Conservation (phyloP, 148 eudicot genomes). For the Dianthus caryophyllus region DNA sequence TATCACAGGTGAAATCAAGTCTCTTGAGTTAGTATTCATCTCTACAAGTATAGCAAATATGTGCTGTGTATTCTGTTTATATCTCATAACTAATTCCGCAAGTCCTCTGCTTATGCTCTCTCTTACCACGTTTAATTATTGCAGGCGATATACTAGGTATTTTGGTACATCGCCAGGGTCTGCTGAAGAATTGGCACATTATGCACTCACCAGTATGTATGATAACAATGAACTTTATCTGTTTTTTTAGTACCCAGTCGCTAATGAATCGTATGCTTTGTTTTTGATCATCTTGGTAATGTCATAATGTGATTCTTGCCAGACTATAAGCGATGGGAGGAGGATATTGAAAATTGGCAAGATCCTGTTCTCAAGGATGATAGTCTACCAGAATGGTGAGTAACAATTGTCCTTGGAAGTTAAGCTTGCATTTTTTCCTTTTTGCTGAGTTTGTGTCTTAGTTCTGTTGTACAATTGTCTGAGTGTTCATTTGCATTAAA, state of each 20-base stretch:
- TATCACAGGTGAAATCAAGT: constrained; percentile 60
- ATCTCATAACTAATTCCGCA: not conserved
- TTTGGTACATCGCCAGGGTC: constrained; percentile 87
- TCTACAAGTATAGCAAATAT: not conserved
- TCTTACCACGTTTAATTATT: constrained; percentile 15
- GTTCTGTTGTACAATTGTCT: not conserved
- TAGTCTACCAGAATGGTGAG: constrained; percentile 91
- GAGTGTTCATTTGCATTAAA: not conserved
- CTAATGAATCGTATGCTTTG: not conserved
- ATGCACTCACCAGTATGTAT: constrained; percentile 83
- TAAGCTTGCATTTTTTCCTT: not conserved
- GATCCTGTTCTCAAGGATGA: constrained; percentile 79
- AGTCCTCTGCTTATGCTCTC: not conserved
- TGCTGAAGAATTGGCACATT: constrained; percentile 76
- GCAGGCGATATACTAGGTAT: constrained; percentile 90
- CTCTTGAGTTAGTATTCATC: not conserved
- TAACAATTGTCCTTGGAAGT: not conserved
- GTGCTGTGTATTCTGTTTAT: not conserved
- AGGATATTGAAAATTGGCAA: constrained; percentile 98
- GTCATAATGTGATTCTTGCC: constrained; percentile 21
- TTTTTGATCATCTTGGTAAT: not conserved
- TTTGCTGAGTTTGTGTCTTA: not conserved
- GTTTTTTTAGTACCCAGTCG: constrained; percentile 5
- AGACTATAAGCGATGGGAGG: constrained; percentile 98
- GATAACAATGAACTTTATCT: not conserved